Percentiles rank a stretch among this genome's conserved stretches.
These are phyloP conservation scores for Eucalyptus sp. DNA, from an alignment of 345 rosid genomes.

Conservation along the genomic window DNA sequence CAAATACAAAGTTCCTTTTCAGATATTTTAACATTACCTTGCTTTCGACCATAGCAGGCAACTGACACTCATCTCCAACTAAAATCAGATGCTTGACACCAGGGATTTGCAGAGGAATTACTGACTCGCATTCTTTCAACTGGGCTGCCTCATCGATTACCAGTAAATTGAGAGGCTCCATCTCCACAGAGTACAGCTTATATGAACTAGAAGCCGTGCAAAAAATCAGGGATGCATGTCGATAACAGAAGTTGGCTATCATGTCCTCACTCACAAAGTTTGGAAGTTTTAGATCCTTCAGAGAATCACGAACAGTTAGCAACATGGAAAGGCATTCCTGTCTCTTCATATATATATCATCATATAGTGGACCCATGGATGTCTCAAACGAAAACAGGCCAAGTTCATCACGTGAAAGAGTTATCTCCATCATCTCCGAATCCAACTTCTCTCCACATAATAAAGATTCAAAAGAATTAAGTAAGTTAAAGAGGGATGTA, in stretches of 20 bases:
- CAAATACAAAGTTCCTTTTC: background rate
- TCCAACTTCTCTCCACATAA: background rate
- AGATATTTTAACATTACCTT: constrained; percentile 7
- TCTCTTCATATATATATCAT: background rate
- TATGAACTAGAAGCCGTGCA: constrained; percentile 29
- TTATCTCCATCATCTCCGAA: constrained; percentile 7
- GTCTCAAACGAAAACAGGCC: background rate
- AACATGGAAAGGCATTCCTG: constrained; percentile 11
- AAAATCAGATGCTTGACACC: constrained; percentile 25
- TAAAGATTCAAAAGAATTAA: constrained; percentile 3
- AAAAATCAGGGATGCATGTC: constrained; percentile 15
- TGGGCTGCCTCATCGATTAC: constrained; percentile 65
- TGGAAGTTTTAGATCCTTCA: constrained; percentile 10
- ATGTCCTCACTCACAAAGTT: background rate
- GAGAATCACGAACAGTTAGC: background rate
- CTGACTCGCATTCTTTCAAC: constrained; percentile 43
- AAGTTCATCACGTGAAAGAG: background rate
- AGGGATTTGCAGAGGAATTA: constrained; percentile 34
- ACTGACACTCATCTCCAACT: constrained; percentile 39
- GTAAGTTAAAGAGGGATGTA: background rate
- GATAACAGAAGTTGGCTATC: constrained; percentile 16
- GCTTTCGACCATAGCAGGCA: constrained; percentile 38
- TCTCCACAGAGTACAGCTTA: constrained; percentile 4
- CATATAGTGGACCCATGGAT: background rate
- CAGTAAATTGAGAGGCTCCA: constrained; percentile 20